Evolutionary conservation across 768 basidiomycete species (phyloP).

Genomic region (Phylloporus sp.): DNA sequence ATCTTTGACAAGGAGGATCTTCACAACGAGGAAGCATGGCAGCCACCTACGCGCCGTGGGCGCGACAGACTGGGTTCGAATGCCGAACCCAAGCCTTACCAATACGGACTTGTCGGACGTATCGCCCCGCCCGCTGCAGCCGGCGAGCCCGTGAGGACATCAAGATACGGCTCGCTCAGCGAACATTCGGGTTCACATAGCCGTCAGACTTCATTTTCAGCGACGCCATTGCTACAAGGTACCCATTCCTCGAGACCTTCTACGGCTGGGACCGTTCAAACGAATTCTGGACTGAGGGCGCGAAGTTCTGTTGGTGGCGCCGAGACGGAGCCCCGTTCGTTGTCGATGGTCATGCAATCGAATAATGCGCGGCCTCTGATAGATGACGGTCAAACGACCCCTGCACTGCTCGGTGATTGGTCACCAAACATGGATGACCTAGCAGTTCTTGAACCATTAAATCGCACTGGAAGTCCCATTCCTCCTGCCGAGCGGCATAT

Average conservation of each 20-base stretch:
- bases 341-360: slow-evolving; percentile 21
- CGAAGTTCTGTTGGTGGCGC: slow-evolving; percentile 1
- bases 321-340: slow-evolving; percentile 13
- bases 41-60: slow-evolving; percentile 16
- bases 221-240: slow-evolving; percentile 22
- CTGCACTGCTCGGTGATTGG: slow-evolving; percentile 8
- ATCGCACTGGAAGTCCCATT: slow-evolving; percentile 21
- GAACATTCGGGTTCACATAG: slow-evolving; percentile 20
- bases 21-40: slow-evolving; percentile 22
- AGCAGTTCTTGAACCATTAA: slow-evolving; percentile 10
- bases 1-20: slow-evolving; percentile 44
- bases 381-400: slow-evolving; percentile 1
- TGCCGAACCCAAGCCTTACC: slow-evolving; percentile 52
- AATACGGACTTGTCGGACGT: slow-evolving; percentile 60
- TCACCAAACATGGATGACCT: slow-evolving; percentile 22
- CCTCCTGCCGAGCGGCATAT: slow-evolving; percentile 19
- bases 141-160: slow-evolving; percentile 32
- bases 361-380: slow-evolving; percentile 8
- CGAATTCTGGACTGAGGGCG: slow-evolving; percentile 8
- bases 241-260: slow-evolving; percentile 39
- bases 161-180: slow-evolving; percentile 24
- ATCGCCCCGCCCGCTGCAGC: slow-evolving; percentile 28
- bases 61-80: slow-evolving; percentile 25
- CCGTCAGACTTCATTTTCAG: slow-evolving; percentile 25
- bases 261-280: slow-evolving; percentile 31